Evolutionary conservation across 2,329 filamentous ascomycete species (phyloP), one percentile per base, ranked within the genome.

Genomic region (Aspergillus pseudoterreus): DNA sequence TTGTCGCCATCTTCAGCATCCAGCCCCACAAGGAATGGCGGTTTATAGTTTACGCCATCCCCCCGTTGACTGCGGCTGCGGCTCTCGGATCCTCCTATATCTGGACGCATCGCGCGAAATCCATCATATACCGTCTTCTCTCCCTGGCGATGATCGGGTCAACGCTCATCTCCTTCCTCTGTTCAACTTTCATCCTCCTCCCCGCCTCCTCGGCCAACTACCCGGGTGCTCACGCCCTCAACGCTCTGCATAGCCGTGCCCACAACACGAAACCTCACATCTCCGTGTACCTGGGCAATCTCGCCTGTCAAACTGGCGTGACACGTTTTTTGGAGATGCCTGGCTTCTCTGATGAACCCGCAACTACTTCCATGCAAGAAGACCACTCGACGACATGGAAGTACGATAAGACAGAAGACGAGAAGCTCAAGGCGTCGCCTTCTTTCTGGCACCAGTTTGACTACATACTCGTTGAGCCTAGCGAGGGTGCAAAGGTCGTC

Each of bases 11-110:
- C 41, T 97, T 96, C 76, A 96, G 90, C 57, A 62, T 90, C 46
- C 87, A 96, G 55, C 92, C 92, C 0, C 94, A 99, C 75, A 99
- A 99, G 69, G 94, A 99, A 74, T 88, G 91, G 68, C 88, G 94
- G 15, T 99, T 99, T 76, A 86, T 99, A 60, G 84, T 97, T 63
- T 97, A 97, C 72, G 80, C 84, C 47, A 79, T 95, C 21, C 94
- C 94, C 0, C 79, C 86, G 0, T 75, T 97, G 27, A 96, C 92
- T 0, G 87, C 86, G 10, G 82, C 86, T 2, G 86, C 90, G 0
- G 85, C 90, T 3, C 78, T 90, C 4, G 86, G 85, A 17, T 89
- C 90, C 12, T 81, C 83, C 50, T 86, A 84, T 70, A 74, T 95
- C 57, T 88, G 83, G 73, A 78, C 75, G 1, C 84, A 86, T 38